phyloP scores from a whole-genome alignment of 306 rosid species.

The Abrus pulchellus region DNA sequence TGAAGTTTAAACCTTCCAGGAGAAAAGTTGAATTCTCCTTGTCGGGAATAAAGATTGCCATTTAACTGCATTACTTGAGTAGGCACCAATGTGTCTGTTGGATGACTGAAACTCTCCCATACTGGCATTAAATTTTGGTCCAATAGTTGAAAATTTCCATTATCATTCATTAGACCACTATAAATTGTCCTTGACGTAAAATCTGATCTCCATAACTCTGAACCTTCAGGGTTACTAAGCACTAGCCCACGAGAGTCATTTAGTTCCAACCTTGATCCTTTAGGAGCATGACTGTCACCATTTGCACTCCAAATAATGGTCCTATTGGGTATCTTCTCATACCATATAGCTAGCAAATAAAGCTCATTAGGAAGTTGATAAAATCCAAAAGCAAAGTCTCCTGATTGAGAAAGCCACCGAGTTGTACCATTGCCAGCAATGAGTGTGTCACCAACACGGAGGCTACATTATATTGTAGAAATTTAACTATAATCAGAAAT shows the following conservation, averaged over 20 bases:
- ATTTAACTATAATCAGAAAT: too few relatives aligned
- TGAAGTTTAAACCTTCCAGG: slow-evolving; percentile 56
- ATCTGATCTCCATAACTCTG: slow-evolving; percentile 47
- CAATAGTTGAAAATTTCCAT: slow-evolving; percentile 47
- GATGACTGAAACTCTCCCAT: slow-evolving; percentile 61
- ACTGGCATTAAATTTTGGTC: background rate
- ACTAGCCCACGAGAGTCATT: slow-evolving; percentile 42
- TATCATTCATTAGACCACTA: slow-evolving; percentile 44
- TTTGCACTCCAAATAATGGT: slow-evolving; percentile 48
- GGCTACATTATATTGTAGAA: background rate
- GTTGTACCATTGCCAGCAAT: slow-evolving; percentile 6
- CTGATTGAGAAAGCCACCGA: slow-evolving; percentile 46
- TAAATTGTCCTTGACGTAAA: slow-evolving; percentile 19
- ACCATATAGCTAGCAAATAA: slow-evolving; percentile 47
- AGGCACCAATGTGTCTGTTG: slow-evolving; percentile 66
- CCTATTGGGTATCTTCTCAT: background rate
- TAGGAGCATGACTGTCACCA: slow-evolving; percentile 32
- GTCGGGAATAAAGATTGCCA: slow-evolving; percentile 49
- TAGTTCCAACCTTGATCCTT: slow-evolving; percentile 43
- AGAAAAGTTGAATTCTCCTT: slow-evolving; percentile 48
- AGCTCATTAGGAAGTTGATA: slow-evolving; percentile 1
- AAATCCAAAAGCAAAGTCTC: slow-evolving; percentile 55
- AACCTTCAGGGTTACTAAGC: slow-evolving; percentile 49
- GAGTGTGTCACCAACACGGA: slow-evolving; percentile 25
- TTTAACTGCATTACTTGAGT: slow-evolving; percentile 49